Evolutionary conservation across 805 yeast genomes (phyloP).

Genomic region (Spathaspora boniae): DNA sequence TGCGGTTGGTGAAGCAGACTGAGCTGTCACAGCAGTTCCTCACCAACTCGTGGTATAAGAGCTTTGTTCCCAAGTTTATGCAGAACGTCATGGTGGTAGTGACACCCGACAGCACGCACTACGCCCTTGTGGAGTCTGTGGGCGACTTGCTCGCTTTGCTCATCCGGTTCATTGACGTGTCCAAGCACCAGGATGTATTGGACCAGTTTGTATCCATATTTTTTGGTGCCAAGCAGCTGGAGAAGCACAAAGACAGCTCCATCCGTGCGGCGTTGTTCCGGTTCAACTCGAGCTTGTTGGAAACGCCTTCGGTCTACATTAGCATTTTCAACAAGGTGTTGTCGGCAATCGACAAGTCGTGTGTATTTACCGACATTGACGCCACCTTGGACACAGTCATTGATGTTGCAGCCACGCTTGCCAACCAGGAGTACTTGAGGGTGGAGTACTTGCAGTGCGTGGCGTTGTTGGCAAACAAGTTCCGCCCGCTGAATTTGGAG

Average conservation of each 20-base stretch:
- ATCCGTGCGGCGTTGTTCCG: neutral
- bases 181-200: conserved; percentile 46
- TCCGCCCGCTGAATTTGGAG: conserved; percentile 7
- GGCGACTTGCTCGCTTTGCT: conserved; percentile 43
- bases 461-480: conserved; percentile 52
- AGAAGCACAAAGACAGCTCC: conserved; percentile 11
- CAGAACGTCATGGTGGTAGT: conserved; percentile 4
- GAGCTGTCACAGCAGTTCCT: conserved; percentile 31
- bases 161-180: conserved; percentile 32
- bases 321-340: conserved; percentile 44
- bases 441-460: conserved; percentile 56
- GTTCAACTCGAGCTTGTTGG: conserved; percentile 16
- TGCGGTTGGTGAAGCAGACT: conserved; percentile 24
- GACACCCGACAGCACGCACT: conserved; percentile 10
- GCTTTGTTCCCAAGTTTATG: conserved; percentile 41
- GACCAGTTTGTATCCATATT: conserved; percentile 37
- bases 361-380: conserved; percentile 8
- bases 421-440: conserved; percentile 28
- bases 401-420: conserved; percentile 12
- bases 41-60: conserved; percentile 41
- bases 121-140: conserved; percentile 30
- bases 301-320: conserved; percentile 29
- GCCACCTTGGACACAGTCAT: conserved; percentile 10
- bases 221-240: conserved; percentile 15
- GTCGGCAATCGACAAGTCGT: conserved; percentile 49